Conservation (phyloP, 495 filamentous ascomycete genomes). For the Darksidea phi region DNA sequence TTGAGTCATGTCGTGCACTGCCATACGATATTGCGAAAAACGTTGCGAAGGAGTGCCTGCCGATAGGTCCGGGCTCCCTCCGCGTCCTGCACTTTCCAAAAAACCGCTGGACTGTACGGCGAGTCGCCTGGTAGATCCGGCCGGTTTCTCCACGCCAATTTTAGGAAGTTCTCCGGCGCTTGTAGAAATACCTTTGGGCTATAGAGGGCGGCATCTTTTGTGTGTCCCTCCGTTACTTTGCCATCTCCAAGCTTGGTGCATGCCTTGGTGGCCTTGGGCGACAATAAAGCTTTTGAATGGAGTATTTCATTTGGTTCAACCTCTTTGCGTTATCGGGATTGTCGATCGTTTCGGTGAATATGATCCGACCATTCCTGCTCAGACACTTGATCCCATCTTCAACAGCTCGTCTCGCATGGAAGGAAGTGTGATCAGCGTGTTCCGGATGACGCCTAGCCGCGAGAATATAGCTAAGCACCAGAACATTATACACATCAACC, state of each 20-base stretch:
- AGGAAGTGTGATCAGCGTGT: neutral
- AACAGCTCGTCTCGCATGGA: neutral
- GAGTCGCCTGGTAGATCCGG: no score
- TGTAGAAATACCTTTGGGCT: no score
- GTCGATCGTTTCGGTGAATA: neutral
- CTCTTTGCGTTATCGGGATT: neutral
- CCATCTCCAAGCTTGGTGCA: slow-evolving; percentile 5
- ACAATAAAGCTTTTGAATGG: neutral
- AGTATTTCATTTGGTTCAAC: neutral
- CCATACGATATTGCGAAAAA: no score
- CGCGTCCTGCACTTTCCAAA: no score
- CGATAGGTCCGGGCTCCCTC: no score
- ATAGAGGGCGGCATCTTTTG: neutral
- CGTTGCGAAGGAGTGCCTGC: no score
- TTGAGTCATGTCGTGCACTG: no score
- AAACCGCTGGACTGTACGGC: no score
- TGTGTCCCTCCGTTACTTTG: neutral
- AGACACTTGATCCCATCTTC: slow-evolving; percentile 8
- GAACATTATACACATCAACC: slow-evolving; percentile 1
- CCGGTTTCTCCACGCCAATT: neutral
- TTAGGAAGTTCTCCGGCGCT: neutral
- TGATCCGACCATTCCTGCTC: neutral
- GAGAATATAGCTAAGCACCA: neutral
- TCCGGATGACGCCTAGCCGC: slow-evolving; percentile 1
- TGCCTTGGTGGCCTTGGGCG: slow-evolving; percentile 2